A percentile compares a stretch with the other conserved stretches of the same genome.
phyloP scores from a whole-genome alignment of 345 rosid species.

The Aquilaria sinensis region DNA sequence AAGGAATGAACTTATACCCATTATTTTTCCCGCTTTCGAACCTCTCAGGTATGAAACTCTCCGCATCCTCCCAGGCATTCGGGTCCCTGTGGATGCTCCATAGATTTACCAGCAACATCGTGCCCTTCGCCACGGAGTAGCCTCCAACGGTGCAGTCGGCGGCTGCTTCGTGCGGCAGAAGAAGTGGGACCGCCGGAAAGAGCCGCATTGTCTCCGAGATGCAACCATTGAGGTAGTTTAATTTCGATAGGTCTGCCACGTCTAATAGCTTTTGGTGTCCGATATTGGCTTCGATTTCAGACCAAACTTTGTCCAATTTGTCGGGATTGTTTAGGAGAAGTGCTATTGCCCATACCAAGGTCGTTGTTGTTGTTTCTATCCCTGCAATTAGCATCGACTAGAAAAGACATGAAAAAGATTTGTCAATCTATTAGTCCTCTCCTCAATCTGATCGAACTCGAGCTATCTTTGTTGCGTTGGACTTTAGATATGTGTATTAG shows the following conservation, averaged over 20 bases:
- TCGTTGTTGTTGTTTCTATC: conserved; percentile 20
- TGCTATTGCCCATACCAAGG: conserved; percentile 36
- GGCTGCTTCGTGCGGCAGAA: conserved; percentile 19
- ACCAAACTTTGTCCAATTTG: conserved; percentile 8
- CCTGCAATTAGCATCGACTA: conserved; percentile 24
- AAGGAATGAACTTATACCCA: conserved; percentile 19
- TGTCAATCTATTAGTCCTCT: not conserved
- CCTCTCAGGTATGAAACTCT: conserved; percentile 31
- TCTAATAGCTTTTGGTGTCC: conserved; percentile 17
- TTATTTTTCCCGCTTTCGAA: conserved; percentile 18
- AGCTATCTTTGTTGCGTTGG: not conserved
- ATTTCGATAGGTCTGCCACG: conserved; percentile 18
- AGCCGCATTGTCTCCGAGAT: conserved; percentile 25
- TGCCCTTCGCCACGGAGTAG: conserved; percentile 23
- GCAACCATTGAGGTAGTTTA: conserved; percentile 12
- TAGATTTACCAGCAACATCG: conserved; percentile 28
- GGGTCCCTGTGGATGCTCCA: conserved; percentile 39
- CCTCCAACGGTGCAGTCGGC: conserved; percentile 21
- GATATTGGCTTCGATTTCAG: conserved; percentile 16
- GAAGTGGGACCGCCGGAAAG: conserved; percentile 6
- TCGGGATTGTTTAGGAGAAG: conserved; percentile 30
- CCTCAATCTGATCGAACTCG: not conserved
- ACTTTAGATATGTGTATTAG: too few species aligned
- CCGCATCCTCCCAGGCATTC: conserved; percentile 22
- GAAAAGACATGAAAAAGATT: not conserved